Evolutionary conservation across 75 land plant species (phyloP).

Genomic region (Cunninghamia lanceolata): DNA sequence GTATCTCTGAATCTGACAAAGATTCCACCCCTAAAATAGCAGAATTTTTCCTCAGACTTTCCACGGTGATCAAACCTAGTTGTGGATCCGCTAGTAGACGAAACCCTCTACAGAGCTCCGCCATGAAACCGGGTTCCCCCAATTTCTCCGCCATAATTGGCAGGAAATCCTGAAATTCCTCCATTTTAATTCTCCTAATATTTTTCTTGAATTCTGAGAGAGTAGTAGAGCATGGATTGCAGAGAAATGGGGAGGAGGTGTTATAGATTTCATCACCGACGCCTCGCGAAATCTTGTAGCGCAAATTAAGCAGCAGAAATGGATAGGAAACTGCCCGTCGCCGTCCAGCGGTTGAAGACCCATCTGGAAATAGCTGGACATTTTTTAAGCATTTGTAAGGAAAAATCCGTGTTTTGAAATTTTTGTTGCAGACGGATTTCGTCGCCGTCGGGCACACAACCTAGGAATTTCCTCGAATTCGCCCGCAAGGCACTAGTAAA

Average conservation of each 20-base stretch:
- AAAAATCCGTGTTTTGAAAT: too few relatives aligned
- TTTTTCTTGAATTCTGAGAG: background rate
- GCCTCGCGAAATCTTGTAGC: background rate
- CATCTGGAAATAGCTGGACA: too few relatives aligned
- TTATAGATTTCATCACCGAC: background rate
- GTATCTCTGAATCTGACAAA: constrained; percentile 46
- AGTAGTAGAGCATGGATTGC: too few relatives aligned
- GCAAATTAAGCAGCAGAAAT: background rate
- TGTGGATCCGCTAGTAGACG: constrained; percentile 39
- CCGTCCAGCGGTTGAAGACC: background rate
- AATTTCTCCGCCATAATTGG: constrained; percentile 68
- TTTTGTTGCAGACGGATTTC: too few relatives aligned
- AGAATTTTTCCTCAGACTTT: constrained; percentile 60
- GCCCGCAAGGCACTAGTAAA: too few relatives aligned
- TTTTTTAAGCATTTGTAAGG: too few relatives aligned
- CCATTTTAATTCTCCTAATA: background rate
- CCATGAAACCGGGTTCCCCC: constrained; percentile 58
- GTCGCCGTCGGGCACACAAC: too few relatives aligned
- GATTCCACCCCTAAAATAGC: constrained; percentile 39
- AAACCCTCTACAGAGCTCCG: constrained; percentile 71
- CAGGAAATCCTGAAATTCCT: constrained; percentile 51
- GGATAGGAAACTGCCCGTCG: background rate
- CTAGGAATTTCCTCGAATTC: too few relatives aligned
- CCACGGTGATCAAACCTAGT: constrained; percentile 49
- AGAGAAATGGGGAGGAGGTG: background rate